Base-by-base conservation (phyloP, 768 basidiomycete species). In the Heimioporus sp. region DNA sequence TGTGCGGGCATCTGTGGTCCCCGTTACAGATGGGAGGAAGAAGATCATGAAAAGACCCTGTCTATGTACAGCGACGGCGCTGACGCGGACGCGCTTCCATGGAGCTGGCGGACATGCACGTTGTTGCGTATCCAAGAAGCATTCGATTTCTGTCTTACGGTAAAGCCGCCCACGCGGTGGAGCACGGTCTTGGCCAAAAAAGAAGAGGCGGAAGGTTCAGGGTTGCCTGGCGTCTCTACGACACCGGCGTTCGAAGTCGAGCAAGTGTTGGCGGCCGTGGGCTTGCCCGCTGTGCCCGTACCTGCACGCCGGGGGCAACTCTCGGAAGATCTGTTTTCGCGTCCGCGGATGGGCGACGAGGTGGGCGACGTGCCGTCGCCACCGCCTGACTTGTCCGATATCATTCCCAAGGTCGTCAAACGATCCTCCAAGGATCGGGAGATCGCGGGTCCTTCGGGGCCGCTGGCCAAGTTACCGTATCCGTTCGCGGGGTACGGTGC, bases 1-100 rank as follows among this genome's bases (percentile, higher is more conserved):
- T 87, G 86, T 43, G 90, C 82, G 44, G 90, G 91, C n/a, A 65
- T 92, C 15, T 90, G 89, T 66, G 91, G 91, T 40, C 91, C 91
- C 10, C 82, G 88, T 13, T 82, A 84, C 60, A 78, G 86, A 56
- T 91, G 89, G 91, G 90, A 92, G 64, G 91, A 92, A 71, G 81
- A 86, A 45, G 82, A 83, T 24, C 76, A 73, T 15, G 85, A 87
- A 63, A 86, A 86, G 73, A 73, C 73, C 3, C 65, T 74, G 38
- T 76, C 81, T 5, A 60, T 75, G 20, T 79, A 80, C 59, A 77
- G 72, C 53, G 82, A 83, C 46, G 55, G 51, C 16, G 65, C 71
- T 12, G 80, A 80, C 24, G 60, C 65, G 15, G 75, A 75, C 21
- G 74, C 78, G 13, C 76, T 93, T 20, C 79, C 83, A 7, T 96